Evolutionary conservation across 2,329 filamentous ascomycete genomes (phyloP).

Genomic region (Aspergillus thermomutatus): DNA sequence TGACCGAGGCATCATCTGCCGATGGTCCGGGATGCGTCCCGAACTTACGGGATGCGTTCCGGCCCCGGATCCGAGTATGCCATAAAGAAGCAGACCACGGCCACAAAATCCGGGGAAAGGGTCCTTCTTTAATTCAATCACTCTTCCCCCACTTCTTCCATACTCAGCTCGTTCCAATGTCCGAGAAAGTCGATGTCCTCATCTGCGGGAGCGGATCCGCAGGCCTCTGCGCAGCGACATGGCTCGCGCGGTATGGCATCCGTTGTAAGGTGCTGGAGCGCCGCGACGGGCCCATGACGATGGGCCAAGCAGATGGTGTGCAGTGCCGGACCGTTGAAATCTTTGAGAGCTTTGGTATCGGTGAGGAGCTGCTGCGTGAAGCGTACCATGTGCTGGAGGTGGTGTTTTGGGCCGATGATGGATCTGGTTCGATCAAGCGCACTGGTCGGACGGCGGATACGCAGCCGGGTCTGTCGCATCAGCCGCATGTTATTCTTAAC

Average conservation of each 20-base stretch:
- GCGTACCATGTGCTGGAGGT: conserved; percentile 58
- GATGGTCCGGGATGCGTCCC: background rate
- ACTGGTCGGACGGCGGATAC: conserved; percentile 53
- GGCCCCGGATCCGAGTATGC: background rate
- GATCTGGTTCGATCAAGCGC: conserved; percentile 42
- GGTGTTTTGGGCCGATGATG: conserved; percentile 52
- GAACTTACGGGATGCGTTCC: conserved; percentile 8
- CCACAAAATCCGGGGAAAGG: background rate
- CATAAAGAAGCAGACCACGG: background rate
- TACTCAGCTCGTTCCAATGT: background rate
- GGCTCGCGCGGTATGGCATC: conserved; percentile 58
- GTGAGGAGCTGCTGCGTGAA: conserved; percentile 53
- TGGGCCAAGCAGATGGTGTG: conserved; percentile 63
- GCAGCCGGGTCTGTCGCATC: conserved; percentile 50
- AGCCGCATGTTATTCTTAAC: conserved; percentile 56
- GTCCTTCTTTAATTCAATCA: background rate
- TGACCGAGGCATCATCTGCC: background rate
- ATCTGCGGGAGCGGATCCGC: conserved; percentile 62
- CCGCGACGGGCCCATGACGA: conserved; percentile 51
- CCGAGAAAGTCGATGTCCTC: conserved; percentile 49
- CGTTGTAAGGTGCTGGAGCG: conserved; percentile 57
- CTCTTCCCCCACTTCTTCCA: background rate
- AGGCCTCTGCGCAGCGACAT: conserved; percentile 59
- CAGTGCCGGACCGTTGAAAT: conserved; percentile 61
- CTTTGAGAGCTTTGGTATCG: conserved; percentile 58